Evolutionary conservation across 805 yeast species (phyloP), one percentile per base, ranked within the genome.

Genomic region (Candida cerambycidarum): DNA sequence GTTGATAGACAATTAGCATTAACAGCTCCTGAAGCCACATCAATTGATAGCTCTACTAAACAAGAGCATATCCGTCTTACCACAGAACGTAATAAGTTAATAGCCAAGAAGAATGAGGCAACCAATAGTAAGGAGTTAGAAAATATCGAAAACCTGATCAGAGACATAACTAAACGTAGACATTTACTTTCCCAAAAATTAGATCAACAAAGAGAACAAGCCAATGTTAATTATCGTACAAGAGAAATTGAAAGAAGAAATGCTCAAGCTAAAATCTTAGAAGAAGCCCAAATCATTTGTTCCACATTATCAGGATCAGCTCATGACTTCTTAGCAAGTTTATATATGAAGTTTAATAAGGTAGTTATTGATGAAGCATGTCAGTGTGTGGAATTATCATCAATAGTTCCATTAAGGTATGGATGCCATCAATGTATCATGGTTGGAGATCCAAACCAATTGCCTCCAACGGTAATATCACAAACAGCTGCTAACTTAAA

Each of bases 401-500:
- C 95, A 0, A 76, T 93, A 18, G 92, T 92, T 54, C 99, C 99
- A 0, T 69, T 93, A 50, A 73, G 95, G 56, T 93, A 90, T 60
- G 98, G 98, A 1, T 86, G 95, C 54, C 82, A 76, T 46, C 80
- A 82, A 42, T 92, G 98, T 67, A 84, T 93, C 38, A 85, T 93
- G 95, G 99, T 93, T 35, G 99, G 99, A 61, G 99, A 93, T 67
- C 98, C 98, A 2, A 90, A 93, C 59, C 99, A 93, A 66, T 74
- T 93, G 48, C 99, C 99, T 0, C 99, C 99, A 0, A 92, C 99
- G 0, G 98, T 92, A 9, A 65, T 93, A 14, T 92, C 97, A 0
- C 89, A 85, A 53, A 83, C 80, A 11, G 98, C 99, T 1, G 83
- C 95, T 1, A 70, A 78, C 4, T 78, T 73, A 53, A 79, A 80